A percentile compares a stretch with the other conserved stretches of the same genome.
These are phyloP conservation scores for Pholiota adiposa DNA, from an alignment of 1,284 basidiomycete genomes.

Conservation along the genomic window DNA sequence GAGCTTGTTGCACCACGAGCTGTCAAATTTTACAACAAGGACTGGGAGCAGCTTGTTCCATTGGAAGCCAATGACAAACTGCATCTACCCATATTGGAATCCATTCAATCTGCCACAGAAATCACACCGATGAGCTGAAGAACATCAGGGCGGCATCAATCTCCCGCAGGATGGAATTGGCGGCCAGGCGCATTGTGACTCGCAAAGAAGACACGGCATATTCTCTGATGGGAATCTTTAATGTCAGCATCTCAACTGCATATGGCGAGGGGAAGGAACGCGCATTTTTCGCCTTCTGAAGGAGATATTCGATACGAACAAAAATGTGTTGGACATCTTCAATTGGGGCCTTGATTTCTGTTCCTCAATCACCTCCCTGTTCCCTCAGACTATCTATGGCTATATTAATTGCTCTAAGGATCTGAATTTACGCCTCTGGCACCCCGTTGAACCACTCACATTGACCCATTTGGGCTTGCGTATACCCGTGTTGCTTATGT, in stretches of 20 bases:
- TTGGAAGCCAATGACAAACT: too few species aligned
- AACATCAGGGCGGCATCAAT: too few species aligned
- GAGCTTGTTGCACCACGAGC: too few species aligned
- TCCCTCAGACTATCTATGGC: too few species aligned
- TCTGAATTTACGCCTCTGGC: neutral
- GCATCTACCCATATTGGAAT: too few species aligned
- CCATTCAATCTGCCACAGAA: too few species aligned
- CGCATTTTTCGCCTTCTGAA: neutral
- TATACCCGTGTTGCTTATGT: neutral
- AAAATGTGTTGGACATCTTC: neutral
- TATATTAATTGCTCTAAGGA: too few species aligned
- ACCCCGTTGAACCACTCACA: neutral
- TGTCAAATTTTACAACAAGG: too few species aligned
- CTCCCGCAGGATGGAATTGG: neutral
- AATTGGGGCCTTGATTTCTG: neutral
- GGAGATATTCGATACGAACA: neutral
- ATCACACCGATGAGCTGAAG: too few species aligned
- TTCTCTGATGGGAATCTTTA: neutral
- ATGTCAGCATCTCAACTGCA: neutral
- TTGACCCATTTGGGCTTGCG: neutral
- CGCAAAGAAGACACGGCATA: neutral
- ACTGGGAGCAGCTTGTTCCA: too few species aligned
- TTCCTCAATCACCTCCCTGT: neutral
- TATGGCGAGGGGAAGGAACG: neutral
- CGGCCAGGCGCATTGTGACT: neutral